Percentiles rank a stretch among this genome's conserved stretches.
These are phyloP conservation scores for Pelargonium fulgidum DNA, from an alignment of 441 rosid genomes.

Conservation along the genomic window DNA sequence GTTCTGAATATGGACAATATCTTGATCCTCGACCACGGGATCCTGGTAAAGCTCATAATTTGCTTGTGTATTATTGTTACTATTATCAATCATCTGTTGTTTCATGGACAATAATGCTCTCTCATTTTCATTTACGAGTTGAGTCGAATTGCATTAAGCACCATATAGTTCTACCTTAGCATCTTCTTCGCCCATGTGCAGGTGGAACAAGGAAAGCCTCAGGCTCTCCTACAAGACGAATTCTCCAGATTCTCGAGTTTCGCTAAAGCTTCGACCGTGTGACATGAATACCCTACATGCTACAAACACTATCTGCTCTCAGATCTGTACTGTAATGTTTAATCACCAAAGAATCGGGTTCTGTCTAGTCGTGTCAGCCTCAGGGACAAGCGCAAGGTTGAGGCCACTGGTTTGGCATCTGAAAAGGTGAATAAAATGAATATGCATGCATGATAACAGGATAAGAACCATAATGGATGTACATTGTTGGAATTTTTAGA, in stretches of 20 bases:
- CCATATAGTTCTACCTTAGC: background rate
- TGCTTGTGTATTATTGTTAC: background rate
- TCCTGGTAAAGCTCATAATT: conserved; percentile 39
- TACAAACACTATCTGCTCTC: background rate
- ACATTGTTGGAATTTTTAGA: too few relatives aligned
- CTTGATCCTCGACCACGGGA: conserved; percentile 64
- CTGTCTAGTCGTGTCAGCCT: too few relatives aligned
- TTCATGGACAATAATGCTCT: background rate
- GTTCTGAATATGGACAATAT: conserved; percentile 67
- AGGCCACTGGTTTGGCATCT: too few relatives aligned
- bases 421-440: too few relatives aligned
- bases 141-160: background rate
- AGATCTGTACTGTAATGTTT: too few relatives aligned
- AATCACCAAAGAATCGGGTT: too few relatives aligned
- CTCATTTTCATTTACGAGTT: background rate
- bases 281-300: conserved; percentile 9
- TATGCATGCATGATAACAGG: too few relatives aligned
- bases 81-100: background rate
- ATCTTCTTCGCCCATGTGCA: conserved; percentile 18
- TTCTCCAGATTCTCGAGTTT: conserved; percentile 61
- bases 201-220: conserved; percentile 82
- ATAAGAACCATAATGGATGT: too few relatives aligned
- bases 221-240: conserved; percentile 48
- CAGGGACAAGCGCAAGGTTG: too few relatives aligned
- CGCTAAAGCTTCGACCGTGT: conserved; percentile 69